Conservation (phyloP, 106 monocot species). For the Acorus calamus region DNA sequence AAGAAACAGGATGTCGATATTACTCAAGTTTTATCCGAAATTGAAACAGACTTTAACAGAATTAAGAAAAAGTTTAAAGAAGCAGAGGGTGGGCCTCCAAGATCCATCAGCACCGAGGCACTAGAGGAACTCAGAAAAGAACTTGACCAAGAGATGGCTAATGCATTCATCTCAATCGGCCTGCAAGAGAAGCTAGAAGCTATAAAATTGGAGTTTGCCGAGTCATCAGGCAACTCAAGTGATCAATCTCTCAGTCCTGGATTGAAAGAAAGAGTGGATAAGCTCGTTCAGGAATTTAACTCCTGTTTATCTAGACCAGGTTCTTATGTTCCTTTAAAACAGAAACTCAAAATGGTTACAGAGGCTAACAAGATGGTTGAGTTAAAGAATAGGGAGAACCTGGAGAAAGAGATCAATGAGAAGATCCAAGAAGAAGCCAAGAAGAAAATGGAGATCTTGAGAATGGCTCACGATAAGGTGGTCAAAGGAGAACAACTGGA, state of each 20-base stretch:
- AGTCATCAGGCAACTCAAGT: conserved; percentile 17
- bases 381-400: conserved; percentile 36
- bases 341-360: conserved; percentile 46
- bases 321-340: conserved; percentile 40
- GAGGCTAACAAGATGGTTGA: conserved; percentile 37
- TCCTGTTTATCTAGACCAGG: conserved; percentile 31
- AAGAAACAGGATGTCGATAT: conserved; percentile 52
- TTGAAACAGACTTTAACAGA: conserved; percentile 46
- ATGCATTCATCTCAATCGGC: conserved; percentile 59
- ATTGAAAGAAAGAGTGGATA: conserved; percentile 45
- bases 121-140: conserved; percentile 45
- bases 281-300: conserved; percentile 54
- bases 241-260: conserved; percentile 24
- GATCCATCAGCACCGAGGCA: conserved; percentile 30
- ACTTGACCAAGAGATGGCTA: conserved; percentile 52
- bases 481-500: conserved; percentile 41
- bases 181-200: conserved; percentile 62
- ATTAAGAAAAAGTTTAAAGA: conserved; percentile 34
- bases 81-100: conserved; percentile 19
- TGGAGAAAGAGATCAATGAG: conserved; percentile 68
- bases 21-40: conserved; percentile 32
- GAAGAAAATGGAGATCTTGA: conserved; percentile 41
- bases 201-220: conserved; percentile 52
- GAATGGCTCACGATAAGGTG: conserved; percentile 29
- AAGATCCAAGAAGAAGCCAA: conserved; percentile 34